Percentiles rank a stretch among this genome's conserved stretches.
phyloP scores from a whole-genome alignment of 2,329 filamentous ascomycete genomes.

The Aurifilum marmelostoma region DNA sequence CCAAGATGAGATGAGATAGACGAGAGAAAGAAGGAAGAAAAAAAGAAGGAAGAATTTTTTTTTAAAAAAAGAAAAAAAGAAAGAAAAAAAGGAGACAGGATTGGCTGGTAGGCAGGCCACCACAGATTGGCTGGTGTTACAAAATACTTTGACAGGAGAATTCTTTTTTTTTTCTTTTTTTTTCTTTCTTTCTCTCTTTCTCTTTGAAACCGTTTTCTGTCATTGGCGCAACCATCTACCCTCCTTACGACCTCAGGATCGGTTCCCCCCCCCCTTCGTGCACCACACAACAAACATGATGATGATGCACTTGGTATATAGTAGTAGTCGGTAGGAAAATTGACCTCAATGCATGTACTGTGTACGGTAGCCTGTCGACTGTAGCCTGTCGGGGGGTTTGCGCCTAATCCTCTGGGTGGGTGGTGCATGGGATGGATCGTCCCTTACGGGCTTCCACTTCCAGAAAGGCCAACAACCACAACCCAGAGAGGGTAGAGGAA shows the following conservation, averaged over 20 bases:
- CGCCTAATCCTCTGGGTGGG: not conserved
- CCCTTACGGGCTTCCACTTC: not conserved
- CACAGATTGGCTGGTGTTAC: too few species aligned
- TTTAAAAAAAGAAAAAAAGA: too few species aligned
- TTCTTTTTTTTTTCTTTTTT: not conserved
- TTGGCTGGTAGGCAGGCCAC: too few species aligned
- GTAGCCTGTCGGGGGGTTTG: not conserved
- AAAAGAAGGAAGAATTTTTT: not conserved
- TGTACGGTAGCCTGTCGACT: too few species aligned
- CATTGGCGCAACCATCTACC: not conserved
- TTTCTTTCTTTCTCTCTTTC: not conserved
- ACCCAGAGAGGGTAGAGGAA: not conserved
- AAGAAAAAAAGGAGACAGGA: not conserved
- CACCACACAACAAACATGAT: too few species aligned
- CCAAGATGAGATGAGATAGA: slow-evolving; percentile 15
- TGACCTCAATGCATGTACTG: too few species aligned
- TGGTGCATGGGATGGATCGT: too few species aligned
- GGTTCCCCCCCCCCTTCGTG: not conserved
- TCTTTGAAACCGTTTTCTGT: not conserved
- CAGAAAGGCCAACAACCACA: not conserved
- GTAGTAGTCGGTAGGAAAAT: too few species aligned
- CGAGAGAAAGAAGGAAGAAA: not conserved
- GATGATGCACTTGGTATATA: too few species aligned
- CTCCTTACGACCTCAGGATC: not conserved
- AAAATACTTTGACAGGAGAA: not conserved